phyloP scores from a whole-genome alignment of 805 yeast genomes.

The Candida xiaguanensis region DNA sequence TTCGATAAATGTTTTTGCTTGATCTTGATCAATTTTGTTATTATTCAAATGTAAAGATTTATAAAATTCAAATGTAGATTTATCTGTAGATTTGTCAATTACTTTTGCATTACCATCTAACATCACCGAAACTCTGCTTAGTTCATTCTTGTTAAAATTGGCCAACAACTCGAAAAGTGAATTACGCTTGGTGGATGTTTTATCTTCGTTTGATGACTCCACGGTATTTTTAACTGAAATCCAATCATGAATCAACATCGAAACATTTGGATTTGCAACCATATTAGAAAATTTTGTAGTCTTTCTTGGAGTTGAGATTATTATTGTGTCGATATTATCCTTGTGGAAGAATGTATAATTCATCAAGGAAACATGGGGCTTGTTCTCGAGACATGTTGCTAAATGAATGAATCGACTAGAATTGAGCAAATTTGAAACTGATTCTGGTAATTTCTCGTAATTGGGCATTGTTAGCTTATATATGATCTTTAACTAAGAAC shows the following conservation, averaged over 20 bases:
- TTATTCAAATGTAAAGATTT: slow-evolving; percentile 57
- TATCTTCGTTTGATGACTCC: slow-evolving; percentile 11
- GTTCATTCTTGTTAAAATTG: slow-evolving; percentile 72
- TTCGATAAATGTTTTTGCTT: slow-evolving; percentile 44
- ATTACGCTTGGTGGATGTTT: slow-evolving; percentile 18
- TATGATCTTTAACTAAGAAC: no score
- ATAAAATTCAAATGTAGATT: slow-evolving; percentile 55
- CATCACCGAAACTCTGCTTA: slow-evolving; percentile 80
- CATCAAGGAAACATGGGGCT: slow-evolving; percentile 90
- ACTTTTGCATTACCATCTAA: slow-evolving; percentile 68
- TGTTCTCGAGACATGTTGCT: slow-evolving; percentile 70
- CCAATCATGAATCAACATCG: slow-evolving; percentile 90
- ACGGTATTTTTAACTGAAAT: slow-evolving; percentile 50
- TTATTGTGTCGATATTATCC: slow-evolving; percentile 47
- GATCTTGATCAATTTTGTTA: slow-evolving; percentile 68
- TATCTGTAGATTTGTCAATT: slow-evolving; percentile 29
- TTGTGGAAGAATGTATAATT: slow-evolving; percentile 66
- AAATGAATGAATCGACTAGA: slow-evolving; percentile 73
- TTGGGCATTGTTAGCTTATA: slow-evolving; percentile 6
- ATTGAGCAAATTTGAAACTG: slow-evolving; percentile 44
- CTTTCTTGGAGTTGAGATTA: slow-evolving; percentile 66
- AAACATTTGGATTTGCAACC: slow-evolving; percentile 66
- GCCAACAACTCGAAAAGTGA: slow-evolving; percentile 54
- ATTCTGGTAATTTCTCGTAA: slow-evolving; percentile 26
- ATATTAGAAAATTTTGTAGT: slow-evolving; percentile 78